phyloP scores from a whole-genome alignment of 208 protist genomes.

The Wallacemonas sp. region DNA sequence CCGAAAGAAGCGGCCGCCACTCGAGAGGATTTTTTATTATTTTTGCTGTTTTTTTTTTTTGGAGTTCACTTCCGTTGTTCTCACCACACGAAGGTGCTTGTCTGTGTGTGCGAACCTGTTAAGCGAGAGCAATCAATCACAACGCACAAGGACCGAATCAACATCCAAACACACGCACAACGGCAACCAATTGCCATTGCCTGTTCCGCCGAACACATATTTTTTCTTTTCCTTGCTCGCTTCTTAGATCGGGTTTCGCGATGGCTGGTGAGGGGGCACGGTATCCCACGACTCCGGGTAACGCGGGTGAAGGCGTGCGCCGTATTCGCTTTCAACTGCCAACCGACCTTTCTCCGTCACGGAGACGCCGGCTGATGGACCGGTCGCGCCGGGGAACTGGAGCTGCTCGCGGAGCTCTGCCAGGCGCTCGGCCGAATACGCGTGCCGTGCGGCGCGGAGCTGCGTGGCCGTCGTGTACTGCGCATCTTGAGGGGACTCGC shows the following conservation, averaged over 20 bases:
- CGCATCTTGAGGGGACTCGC: not conserved
- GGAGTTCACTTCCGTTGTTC: no score
- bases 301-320: conserved; percentile 66
- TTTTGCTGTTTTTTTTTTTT: no score
- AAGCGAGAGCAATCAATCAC: no score
- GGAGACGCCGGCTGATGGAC: conserved; percentile 12
- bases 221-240: no score
- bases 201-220: no score
- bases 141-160: not conserved
- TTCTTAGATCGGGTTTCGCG: conserved; percentile 31
- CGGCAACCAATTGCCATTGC: conserved; percentile 2
- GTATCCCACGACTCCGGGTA: conserved; percentile 88
- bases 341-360: conserved; percentile 4
- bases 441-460: conserved; percentile 41
- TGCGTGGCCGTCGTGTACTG: conserved; percentile 31
- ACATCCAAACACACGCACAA: not conserved
- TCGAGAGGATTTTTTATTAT: no score
- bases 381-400: conserved; percentile 31
- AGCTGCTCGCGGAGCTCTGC: conserved; percentile 60
- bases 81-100: no score
- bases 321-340: conserved; percentile 56
- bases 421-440: conserved; percentile 47
- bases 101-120: no score
- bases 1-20: no score
- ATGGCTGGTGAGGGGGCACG: conserved; percentile 84